Evolutionary conservation across 129 eudicot genomes (phyloP).

Genomic region (Flaveria trinervia): DNA sequence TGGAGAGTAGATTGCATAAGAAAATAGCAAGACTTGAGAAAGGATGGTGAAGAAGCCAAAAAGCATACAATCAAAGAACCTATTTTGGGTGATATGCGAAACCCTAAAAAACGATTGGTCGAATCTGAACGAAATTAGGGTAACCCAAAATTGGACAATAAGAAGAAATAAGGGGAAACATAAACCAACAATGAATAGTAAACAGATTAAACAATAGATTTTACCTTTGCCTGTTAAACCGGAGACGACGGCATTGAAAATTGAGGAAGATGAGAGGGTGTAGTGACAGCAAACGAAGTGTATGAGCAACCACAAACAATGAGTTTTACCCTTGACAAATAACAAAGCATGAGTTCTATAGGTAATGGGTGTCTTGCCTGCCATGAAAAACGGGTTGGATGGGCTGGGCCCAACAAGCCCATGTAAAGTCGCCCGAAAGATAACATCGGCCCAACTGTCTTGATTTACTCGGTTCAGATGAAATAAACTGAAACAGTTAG

Average conservation of each 20-base stretch:
- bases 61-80: background rate
- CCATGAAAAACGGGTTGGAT: background rate
- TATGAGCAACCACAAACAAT: slow-evolving; percentile 6
- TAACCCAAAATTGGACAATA: slow-evolving; percentile 9
- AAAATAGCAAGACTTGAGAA: background rate
- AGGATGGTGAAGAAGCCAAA: background rate
- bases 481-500: no score
- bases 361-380: background rate
- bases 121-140: slow-evolving; percentile 28
- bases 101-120: slow-evolving; percentile 27
- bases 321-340: slow-evolving; percentile 21
- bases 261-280: slow-evolving; percentile 13
- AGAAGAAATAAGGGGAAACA: slow-evolving; percentile 9
- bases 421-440: background rate
- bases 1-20: background rate
- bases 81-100: background rate
- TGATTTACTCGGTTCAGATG: background rate
- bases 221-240: slow-evolving; percentile 21
- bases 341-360: background rate
- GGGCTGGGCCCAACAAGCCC: slow-evolving; percentile 26
- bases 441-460: background rate
- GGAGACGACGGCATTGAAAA: slow-evolving; percentile 16
- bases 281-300: slow-evolving; percentile 28
- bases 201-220: background rate
- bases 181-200: background rate